Evolutionary conservation across 2,329 filamentous ascomycete genomes (phyloP).

Genomic region (Xylaria sp.): DNA sequence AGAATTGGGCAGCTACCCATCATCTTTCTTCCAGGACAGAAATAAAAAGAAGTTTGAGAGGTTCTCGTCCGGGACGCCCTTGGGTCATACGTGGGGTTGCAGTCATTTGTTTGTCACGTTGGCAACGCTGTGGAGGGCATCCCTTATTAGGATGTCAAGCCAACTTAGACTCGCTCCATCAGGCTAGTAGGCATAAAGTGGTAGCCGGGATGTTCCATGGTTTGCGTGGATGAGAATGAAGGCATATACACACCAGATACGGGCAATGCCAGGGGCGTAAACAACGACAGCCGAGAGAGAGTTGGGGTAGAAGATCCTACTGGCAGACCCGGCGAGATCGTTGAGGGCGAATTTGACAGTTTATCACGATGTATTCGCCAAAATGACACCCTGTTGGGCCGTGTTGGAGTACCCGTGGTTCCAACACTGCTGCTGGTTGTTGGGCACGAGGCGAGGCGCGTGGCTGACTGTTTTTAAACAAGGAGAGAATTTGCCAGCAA

Average conservation of each 20-base stretch:
- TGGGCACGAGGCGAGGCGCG: slow-evolving; percentile 21
- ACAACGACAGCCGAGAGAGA: not conserved
- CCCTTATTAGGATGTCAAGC: slow-evolving; percentile 25
- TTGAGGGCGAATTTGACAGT: slow-evolving; percentile 1
- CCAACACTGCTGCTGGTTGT: not conserved
- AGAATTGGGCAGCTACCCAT: slow-evolving; percentile 18
- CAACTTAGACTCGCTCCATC: slow-evolving; percentile 30
- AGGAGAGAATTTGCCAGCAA: slow-evolving; percentile 1
- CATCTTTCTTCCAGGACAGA: slow-evolving; percentile 9
- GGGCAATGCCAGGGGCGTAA: slow-evolving; percentile 11
- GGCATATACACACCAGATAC: slow-evolving; percentile 19
- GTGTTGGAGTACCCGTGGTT: slow-evolving; percentile 3
- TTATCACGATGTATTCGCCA: slow-evolving; percentile 24
- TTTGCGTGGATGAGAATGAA: slow-evolving; percentile 19
- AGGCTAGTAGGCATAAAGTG: slow-evolving; percentile 28
- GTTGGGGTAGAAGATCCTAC: not conserved
- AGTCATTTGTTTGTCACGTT: slow-evolving; percentile 26
- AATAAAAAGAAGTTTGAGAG: slow-evolving; percentile 15
- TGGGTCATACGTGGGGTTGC: slow-evolving; percentile 17
- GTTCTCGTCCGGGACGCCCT: slow-evolving; percentile 9
- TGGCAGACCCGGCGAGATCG: not conserved
- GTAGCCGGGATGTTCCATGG: slow-evolving; percentile 33
- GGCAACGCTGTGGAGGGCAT: slow-evolving; percentile 26
- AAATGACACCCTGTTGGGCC: slow-evolving; percentile 9
- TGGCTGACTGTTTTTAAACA: not conserved